These are phyloP conservation scores for Styphnolobium japonicum DNA, from an alignment of 306 rosid species.

Conservation along the genomic window DNA sequence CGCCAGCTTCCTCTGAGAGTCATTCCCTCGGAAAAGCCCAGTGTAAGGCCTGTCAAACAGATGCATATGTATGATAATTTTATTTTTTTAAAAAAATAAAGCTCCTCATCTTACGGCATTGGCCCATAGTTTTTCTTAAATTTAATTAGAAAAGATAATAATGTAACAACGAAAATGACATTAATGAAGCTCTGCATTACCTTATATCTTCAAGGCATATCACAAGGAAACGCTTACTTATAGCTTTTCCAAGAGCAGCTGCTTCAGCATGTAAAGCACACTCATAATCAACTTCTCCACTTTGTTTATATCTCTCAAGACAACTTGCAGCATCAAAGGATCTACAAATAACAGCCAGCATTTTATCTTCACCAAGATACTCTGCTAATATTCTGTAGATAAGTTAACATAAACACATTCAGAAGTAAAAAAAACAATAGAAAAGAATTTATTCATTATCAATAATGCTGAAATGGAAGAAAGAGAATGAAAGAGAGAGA, in stretches of 20 bases:
- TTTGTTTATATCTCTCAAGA: slow-evolving; percentile 42
- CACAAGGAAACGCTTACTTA: slow-evolving; percentile 42
- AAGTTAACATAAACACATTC: not conserved
- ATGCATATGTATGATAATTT: not conserved
- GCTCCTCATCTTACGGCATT: not conserved
- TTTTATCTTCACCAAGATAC: slow-evolving; percentile 59
- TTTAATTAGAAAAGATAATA: not conserved
- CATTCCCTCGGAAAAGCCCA: slow-evolving; percentile 18
- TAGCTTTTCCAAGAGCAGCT: slow-evolving; percentile 34
- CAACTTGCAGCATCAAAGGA: slow-evolving; percentile 40
- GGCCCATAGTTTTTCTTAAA: not conserved
- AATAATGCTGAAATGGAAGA: not conserved
- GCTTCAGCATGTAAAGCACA: slow-evolving; percentile 44
- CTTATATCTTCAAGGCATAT: slow-evolving; percentile 55
- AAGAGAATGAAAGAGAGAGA: not conserved
- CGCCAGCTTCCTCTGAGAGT: slow-evolving; percentile 48
- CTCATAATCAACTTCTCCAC: slow-evolving; percentile 41
- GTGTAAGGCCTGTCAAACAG: slow-evolving; percentile 46
- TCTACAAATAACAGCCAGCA: slow-evolving; percentile 58
- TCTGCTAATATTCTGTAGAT: slow-evolving; percentile 57
- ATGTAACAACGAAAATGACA: not conserved
- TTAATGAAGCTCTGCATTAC: slow-evolving; percentile 24
- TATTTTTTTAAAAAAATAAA: not conserved
- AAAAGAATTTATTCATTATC: not conserved
- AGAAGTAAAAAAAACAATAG: not conserved